Conservation (phyloP, 371 early-diverging fungal genomes). For the Apophysomyces trapeziformis region DNA sequence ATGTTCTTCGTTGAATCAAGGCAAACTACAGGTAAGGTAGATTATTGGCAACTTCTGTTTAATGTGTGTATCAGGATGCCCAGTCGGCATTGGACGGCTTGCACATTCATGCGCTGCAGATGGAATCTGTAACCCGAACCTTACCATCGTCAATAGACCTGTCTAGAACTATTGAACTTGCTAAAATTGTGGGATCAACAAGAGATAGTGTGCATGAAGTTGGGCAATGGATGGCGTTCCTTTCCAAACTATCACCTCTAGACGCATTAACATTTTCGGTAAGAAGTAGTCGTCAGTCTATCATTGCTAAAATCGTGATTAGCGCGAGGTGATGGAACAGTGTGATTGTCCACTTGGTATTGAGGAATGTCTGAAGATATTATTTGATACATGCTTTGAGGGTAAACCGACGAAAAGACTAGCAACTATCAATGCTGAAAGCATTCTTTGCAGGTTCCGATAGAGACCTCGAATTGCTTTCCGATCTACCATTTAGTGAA, state of each 20-base stretch:
- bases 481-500: not conserved
- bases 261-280: not conserved
- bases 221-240: not conserved
- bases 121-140: not conserved
- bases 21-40: not conserved
- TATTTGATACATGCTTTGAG: not conserved
- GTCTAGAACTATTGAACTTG: not conserved
- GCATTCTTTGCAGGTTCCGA: not conserved
- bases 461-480: not conserved
- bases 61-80: not conserved
- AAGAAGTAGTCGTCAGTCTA: not conserved
- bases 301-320: not conserved
- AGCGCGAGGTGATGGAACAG: not conserved
- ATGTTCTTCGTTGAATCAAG: not conserved
- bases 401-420: not conserved
- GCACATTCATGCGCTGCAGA: not conserved
- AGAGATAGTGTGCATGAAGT: not conserved
- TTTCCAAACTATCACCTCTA: not conserved
- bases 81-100: not conserved
- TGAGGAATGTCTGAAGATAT: not conserved
- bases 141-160: not conserved
- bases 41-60: not conserved
- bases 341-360: not conserved
- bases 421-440: not conserved
- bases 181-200: not conserved